A percentile compares a stretch with the other conserved stretches of the same genome.
phyloP scores from a whole-genome alignment of 192 early-diverging fungal genomes.

The Linnemannia schmuckeri region DNA sequence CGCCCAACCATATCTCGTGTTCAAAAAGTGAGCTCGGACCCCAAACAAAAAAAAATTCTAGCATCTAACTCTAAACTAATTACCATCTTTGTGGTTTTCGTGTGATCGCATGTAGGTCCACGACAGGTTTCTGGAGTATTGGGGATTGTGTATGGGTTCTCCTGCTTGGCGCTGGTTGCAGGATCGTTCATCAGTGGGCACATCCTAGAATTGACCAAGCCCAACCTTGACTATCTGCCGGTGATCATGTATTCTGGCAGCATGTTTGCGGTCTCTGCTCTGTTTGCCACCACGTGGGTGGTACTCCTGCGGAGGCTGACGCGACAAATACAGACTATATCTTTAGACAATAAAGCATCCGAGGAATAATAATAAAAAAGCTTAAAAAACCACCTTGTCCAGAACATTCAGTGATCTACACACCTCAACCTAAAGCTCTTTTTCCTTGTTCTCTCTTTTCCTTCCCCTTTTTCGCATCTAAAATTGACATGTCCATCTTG shows the following conservation, averaged over 20 bases:
- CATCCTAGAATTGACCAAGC: slow-evolving; percentile 34
- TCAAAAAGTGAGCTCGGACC: not conserved
- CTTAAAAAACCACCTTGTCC: not conserved
- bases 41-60: not conserved
- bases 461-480: not conserved
- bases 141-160: slow-evolving; percentile 52
- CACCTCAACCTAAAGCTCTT: no score
- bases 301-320: not conserved
- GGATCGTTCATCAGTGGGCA: slow-evolving; percentile 54
- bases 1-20: not conserved
- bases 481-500: not conserved
- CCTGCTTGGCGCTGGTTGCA: slow-evolving; percentile 45
- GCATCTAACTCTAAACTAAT: not conserved
- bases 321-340: not conserved
- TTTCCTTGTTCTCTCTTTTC: not conserved
- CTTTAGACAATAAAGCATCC: not conserved
- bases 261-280: slow-evolving; percentile 19
- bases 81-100: not conserved
- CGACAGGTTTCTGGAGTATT: slow-evolving; percentile 41
- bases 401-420: no score
- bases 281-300: slow-evolving; percentile 26
- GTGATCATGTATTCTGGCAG: slow-evolving; percentile 31
- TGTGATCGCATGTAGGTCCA: slow-evolving; percentile 14
- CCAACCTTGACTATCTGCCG: slow-evolving; percentile 12
- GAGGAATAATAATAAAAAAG: not conserved